These are phyloP conservation scores for Aspergillus ostianus DNA, from an alignment of 495 filamentous ascomycete species.

Conservation along the genomic window DNA sequence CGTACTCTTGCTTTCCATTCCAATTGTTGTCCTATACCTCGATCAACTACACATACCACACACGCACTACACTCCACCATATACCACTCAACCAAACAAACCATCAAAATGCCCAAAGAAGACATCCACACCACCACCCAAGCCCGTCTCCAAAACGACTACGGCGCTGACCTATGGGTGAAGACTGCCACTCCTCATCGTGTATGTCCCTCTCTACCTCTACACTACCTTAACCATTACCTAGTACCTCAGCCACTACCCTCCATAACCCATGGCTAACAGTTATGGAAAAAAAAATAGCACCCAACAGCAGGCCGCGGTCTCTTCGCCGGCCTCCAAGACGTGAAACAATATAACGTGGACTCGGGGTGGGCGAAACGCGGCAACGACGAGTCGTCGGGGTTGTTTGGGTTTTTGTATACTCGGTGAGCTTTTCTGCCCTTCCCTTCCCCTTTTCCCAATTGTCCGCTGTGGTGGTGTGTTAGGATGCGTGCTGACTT, in stretches of 20 bases:
- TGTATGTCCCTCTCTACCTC: constrained; percentile 19
- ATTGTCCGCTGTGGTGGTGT: background rate
- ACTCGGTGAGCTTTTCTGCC: constrained; percentile 10
- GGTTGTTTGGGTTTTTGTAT: constrained; percentile 15
- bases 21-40: no score
- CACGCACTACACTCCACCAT: background rate
- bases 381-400: constrained; percentile 6
- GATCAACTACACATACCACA: no score
- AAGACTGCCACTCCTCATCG: constrained; percentile 21
- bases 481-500: background rate
- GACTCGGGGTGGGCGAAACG: constrained; percentile 41
- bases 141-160: constrained; percentile 40
- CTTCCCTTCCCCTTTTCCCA: background rate
- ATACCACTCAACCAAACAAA: background rate
- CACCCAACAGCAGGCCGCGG: constrained; percentile 39
- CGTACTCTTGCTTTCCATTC: no score
- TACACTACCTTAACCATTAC: background rate
- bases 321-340: constrained; percentile 47
- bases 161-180: constrained; percentile 41
- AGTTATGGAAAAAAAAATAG: constrained; percentile 16
- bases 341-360: constrained; percentile 45
- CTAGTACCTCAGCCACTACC: no score
- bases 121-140: constrained; percentile 7
- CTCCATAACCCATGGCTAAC: background rate
- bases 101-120: constrained; percentile 11